phyloP scores from a whole-genome alignment of 371 early-diverging fungal species.

The Lichtheimia ornata region DNA sequence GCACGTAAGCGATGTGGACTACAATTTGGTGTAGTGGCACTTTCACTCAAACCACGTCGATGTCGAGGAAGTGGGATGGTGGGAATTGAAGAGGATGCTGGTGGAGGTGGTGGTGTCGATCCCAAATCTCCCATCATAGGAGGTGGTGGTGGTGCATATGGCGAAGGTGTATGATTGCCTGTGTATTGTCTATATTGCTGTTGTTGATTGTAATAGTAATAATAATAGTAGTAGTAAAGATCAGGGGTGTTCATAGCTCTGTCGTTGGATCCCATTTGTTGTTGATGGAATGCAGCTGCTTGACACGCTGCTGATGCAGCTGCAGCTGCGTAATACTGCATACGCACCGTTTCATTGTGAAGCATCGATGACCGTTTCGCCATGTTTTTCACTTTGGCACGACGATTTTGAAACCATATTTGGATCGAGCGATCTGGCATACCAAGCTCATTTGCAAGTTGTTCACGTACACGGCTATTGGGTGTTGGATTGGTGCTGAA shows the following conservation, averaged over 20 bases:
- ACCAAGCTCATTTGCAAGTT: constrained; percentile 80
- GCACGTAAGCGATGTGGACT: constrained; percentile 28
- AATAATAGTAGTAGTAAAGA: constrained; percentile 43
- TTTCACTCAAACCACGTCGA: constrained; percentile 11
- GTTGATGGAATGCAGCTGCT: constrained; percentile 35
- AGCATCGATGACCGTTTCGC: constrained; percentile 53
- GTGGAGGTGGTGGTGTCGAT: constrained; percentile 6
- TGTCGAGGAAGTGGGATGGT: constrained; percentile 4
- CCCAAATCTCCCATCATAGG: constrained; percentile 9
- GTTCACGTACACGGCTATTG: constrained; percentile 78
- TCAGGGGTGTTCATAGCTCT: constrained; percentile 16
- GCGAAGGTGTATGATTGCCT: not conserved
- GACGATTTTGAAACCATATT: constrained; percentile 99
- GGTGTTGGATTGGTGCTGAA: constrained; percentile 74
- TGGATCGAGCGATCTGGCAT: constrained; percentile 92
- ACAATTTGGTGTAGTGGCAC: constrained; percentile 16
- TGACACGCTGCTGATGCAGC: constrained; percentile 49
- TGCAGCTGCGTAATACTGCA: constrained; percentile 43
- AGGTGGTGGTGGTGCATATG: constrained; percentile 24
- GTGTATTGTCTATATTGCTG: constrained; percentile 20
- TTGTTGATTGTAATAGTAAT: constrained; percentile 47
- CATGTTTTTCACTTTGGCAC: constrained; percentile 87
- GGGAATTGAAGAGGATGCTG: constrained; percentile 25
- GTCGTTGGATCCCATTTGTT: constrained; percentile 26
- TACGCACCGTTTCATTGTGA: constrained; percentile 47